These are phyloP conservation scores for Eleusine coracana DNA, from an alignment of 176 grass and related monocot genomes.

Conservation along the genomic window DNA sequence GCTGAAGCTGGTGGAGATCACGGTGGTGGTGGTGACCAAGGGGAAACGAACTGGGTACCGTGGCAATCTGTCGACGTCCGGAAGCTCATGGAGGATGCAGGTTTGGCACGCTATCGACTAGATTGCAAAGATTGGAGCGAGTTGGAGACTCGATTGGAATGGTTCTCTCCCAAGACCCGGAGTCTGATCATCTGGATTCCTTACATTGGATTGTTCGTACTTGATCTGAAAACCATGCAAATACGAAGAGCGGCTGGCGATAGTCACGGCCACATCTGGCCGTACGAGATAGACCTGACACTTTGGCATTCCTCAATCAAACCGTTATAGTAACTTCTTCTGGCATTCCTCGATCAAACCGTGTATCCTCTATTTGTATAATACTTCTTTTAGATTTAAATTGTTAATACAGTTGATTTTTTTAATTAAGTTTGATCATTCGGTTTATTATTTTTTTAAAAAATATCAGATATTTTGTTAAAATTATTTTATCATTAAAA, in stretches of 20 bases:
- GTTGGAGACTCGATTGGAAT: slow-evolving; percentile 1
- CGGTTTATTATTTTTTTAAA: too few relatives aligned
- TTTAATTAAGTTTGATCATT: too few relatives aligned
- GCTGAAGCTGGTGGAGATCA: not conserved
- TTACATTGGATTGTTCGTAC: slow-evolving; percentile 17
- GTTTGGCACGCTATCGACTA: not conserved
- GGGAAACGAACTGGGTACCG: too few relatives aligned
- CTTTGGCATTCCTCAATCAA: slow-evolving; percentile 3
- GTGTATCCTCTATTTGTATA: too few relatives aligned
- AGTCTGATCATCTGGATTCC: slow-evolving; percentile 4
- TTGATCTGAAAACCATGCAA: not conserved
- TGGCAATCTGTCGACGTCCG: too few relatives aligned
- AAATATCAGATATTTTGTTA: too few relatives aligned
- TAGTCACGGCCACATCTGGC: not conserved
- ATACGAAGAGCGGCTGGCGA: slow-evolving; percentile 2
- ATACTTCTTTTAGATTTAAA: too few relatives aligned
- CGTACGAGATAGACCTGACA: slow-evolving; percentile 30
- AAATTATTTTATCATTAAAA: too few relatives aligned
- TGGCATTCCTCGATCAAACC: too few relatives aligned
- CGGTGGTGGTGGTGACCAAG: too few relatives aligned
- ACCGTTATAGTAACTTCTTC: not conserved
- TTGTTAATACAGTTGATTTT: too few relatives aligned
- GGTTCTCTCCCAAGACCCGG: slow-evolving; percentile 2
- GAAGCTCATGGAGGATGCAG: not conserved
- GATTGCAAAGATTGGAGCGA: slow-evolving; percentile 2